Evolutionary conservation across 2,329 filamentous ascomycete species (phyloP), one percentile per base, ranked within the genome.

Genomic region (Pseudogymnoascus sp.): DNA sequence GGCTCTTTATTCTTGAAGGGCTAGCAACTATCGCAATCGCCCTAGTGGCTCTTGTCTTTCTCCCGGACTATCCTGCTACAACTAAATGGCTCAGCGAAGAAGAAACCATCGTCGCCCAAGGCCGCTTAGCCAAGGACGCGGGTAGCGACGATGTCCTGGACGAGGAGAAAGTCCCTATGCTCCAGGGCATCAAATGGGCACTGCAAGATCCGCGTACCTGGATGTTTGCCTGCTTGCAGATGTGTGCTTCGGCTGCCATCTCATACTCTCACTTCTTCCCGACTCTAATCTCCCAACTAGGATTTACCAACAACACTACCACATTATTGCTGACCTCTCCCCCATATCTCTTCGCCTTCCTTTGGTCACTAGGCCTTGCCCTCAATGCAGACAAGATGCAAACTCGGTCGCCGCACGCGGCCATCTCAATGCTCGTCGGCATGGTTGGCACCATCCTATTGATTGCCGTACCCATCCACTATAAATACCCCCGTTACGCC

Each of bases 381-480:
- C 18, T 45, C 12, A 23, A 18, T 12, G 62, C 62, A 21, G 66
- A 67, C 43, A 62, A 64, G 8, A 33, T 41, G 14, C 58, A 61
- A 9, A 65, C 64, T 16, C 64, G 66, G 2, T 61, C 61, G 5
- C 63, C 41, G 8, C 66, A 67, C 43, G 65, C 67, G n/a, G 59
- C 35, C 25, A 37, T 33, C 11, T 38, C 63, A n/a, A 65, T 67
- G 35, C 23, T 38, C 0, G 43, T 64, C 6, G 63, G 63, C 1
- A 59, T 64, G 9, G 21, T 63, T 9, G 65, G 66, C 6, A 64
- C 67, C 35, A 37, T 37, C 25, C 28, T 33, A 12, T 59, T 37
- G 28, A 37, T 59, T 12, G 52, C 28, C 14, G 33, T 37, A 12
- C 52, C 33, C 23, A 59, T 58, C 4, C 11, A 37, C 6, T 40